Evolutionary conservation across 805 yeast genomes (phyloP).

Genomic region (Jamesozyma hellenica): DNA sequence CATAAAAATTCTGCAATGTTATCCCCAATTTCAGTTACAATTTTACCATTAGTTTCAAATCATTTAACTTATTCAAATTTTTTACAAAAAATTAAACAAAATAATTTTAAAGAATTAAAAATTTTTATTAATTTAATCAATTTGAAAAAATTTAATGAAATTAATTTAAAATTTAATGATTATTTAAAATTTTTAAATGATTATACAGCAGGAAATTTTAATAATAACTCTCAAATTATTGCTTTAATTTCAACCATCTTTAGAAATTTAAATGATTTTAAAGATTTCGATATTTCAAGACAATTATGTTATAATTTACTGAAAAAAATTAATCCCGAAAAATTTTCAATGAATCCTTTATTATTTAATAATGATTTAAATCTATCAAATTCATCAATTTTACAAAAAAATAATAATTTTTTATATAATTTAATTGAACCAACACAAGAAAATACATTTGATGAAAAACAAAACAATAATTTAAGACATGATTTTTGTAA

Average conservation of each 20-base stretch:
- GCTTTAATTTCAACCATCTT: constrained; percentile 38
- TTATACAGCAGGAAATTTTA: constrained; percentile 44
- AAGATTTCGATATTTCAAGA: constrained; percentile 39
- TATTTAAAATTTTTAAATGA: constrained; percentile 41
- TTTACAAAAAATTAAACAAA: constrained; percentile 19
- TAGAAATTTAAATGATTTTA: constrained; percentile 17
- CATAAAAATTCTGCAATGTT: constrained; percentile 26
- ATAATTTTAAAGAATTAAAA: constrained; percentile 13
- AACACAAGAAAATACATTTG: constrained; percentile 2
- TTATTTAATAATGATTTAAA: constrained; percentile 26
- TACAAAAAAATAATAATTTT: constrained; percentile 36
- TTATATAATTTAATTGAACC: constrained; percentile 18
- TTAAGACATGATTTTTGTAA: constrained; percentile 35
- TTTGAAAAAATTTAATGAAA: constrained; percentile 2
- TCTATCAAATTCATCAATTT: constrained; percentile 36
- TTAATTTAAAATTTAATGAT: constrained; percentile 22
- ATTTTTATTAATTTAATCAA: constrained; percentile 21
- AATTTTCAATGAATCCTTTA: constrained; percentile 3
- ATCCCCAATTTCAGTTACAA: constrained; percentile 36
- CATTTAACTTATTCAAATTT: constrained; percentile 30
- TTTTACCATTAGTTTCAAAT: constrained; percentile 33
- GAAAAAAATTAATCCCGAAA: constrained; percentile 21
- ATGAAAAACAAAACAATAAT: background rate
- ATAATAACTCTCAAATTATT: constrained; percentile 38
- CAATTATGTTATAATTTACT: constrained; percentile 46